Conservation (phyloP, 176 grass and related monocot genomes). For the Lolium perenne region DNA sequence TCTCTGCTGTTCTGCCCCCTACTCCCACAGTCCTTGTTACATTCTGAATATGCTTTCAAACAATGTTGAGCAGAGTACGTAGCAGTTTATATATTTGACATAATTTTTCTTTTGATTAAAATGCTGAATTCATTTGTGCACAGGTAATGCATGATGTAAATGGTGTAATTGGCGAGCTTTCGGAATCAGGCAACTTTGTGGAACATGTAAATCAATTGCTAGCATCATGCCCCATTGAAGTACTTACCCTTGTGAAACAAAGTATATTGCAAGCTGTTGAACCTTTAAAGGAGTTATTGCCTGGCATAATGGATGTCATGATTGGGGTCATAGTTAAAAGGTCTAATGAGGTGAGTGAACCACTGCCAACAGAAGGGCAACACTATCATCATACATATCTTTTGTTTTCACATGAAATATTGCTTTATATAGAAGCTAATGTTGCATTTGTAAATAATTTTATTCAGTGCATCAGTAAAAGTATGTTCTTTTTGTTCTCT, state of each 20-base stretch:
- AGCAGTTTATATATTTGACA: background rate
- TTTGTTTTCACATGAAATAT: conserved; percentile 13
- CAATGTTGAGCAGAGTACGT: background rate
- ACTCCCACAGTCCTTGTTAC: conserved; percentile 10
- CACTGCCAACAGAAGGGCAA: background rate
- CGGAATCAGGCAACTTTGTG: conserved; percentile 68
- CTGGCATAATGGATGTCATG: conserved; percentile 81
- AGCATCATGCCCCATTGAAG: conserved; percentile 70
- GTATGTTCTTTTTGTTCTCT: conserved; percentile 21
- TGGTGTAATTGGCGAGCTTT: conserved; percentile 67
- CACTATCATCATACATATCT: background rate
- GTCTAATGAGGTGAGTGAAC: conserved; percentile 79
- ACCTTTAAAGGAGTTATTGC: conserved; percentile 71
- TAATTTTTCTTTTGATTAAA: conserved; percentile 35
- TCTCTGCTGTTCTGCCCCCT: background rate
- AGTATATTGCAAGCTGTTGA: conserved; percentile 82
- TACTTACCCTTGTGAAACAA: conserved; percentile 77
- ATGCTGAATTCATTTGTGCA: conserved; percentile 36
- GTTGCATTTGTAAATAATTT: background rate
- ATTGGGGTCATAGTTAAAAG: conserved; percentile 87
- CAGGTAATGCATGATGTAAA: conserved; percentile 91
- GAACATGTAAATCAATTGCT: conserved; percentile 68
- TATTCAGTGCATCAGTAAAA: background rate
- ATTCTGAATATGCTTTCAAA: conserved; percentile 1
- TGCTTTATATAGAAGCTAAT: background rate